Evolutionary conservation across 805 yeast genomes (phyloP).

Genomic region (Starmerella gropengiesseri): DNA sequence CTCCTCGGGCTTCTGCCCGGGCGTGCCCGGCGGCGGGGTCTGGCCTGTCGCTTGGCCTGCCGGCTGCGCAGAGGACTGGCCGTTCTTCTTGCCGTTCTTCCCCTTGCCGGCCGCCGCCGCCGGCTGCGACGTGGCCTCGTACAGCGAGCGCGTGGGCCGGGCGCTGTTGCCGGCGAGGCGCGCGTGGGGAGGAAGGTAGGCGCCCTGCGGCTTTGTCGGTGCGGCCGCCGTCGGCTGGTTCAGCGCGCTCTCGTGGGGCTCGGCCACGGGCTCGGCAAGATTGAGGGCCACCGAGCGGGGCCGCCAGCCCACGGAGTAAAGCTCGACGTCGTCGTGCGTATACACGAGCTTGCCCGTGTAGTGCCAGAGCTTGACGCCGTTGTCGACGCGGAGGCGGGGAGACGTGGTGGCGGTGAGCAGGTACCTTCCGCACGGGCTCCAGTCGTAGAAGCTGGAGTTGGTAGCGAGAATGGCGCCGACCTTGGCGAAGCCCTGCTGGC

Average conservation of each 20-base stretch:
- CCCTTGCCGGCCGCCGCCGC: neutral
- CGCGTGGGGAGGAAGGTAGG: conserved; percentile 96
- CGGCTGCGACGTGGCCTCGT: conserved; percentile 19
- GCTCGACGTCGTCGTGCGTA: conserved; percentile 69
- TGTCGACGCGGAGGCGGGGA: conserved; percentile 93
- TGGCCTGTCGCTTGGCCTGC: neutral
- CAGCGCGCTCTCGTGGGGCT: conserved; percentile 60
- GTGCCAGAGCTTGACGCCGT: conserved; percentile 90
- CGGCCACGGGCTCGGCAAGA: conserved; percentile 39
- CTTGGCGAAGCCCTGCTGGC: conserved; percentile 71
- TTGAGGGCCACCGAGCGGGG: conserved; percentile 47
- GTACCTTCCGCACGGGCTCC: conserved; percentile 96
- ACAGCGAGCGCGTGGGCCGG: conserved; percentile 26
- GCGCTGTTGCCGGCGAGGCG: conserved; percentile 35
- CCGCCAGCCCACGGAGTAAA: conserved; percentile 76
- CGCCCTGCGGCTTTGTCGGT: conserved; percentile 62
- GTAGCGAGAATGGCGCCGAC: conserved; percentile 79
- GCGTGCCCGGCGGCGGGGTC: conserved; percentile 44
- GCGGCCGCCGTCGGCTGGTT: conserved; percentile 32
- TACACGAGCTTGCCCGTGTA: conserved; percentile 72
- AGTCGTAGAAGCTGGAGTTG: conserved; percentile 90
- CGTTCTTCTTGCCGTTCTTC: conserved; percentile 7
- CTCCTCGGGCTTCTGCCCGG: conserved; percentile 51
- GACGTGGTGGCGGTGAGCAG: conserved; percentile 93
- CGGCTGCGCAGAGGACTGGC: neutral